Evolutionary conservation across 352 stramenopile genomes (phyloP).

Genomic region (Globisporangium heterothallicum): DNA sequence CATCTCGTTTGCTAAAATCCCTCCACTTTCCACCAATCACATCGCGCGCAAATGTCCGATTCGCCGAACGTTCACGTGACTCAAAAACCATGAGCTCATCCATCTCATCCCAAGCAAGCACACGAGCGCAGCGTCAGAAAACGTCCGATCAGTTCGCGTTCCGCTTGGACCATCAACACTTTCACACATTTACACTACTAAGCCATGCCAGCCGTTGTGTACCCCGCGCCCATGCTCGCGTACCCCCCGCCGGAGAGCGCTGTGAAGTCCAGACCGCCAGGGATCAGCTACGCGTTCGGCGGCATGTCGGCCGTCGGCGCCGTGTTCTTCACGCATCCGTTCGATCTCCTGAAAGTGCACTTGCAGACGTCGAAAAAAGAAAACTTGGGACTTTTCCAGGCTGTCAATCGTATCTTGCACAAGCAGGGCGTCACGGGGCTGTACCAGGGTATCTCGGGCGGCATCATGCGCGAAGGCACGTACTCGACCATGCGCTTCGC

Average conservation of each 20-base stretch:
- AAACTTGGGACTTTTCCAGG: constrained; percentile 44
- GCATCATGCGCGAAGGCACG: constrained; percentile 74
- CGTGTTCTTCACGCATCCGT: constrained; percentile 84
- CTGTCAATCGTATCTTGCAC: constrained; percentile 49
- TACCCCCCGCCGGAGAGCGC: not conserved
- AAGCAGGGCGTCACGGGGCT: constrained; percentile 63
- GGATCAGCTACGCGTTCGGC: constrained; percentile 69
- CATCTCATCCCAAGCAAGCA: too few species aligned
- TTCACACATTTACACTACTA: not conserved
- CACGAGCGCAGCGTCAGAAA: not conserved
- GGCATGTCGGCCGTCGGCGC: constrained; percentile 73
- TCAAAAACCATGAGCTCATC: too few species aligned
- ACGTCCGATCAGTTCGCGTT: not conserved
- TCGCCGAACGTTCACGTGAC: not conserved
- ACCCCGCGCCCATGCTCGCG: not conserved
- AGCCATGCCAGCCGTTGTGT: not conserved
- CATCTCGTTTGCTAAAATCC: not conserved
- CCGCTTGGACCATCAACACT: too few species aligned
- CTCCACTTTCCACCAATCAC: not conserved
- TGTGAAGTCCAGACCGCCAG: constrained; percentile 28
- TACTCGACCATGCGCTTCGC: constrained; percentile 84
- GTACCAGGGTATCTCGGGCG: constrained; percentile 77
- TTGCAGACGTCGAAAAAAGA: constrained; percentile 76
- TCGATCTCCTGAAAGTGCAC: constrained; percentile 81
- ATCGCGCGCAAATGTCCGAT: not conserved